Conservation (phyloP, 208 protist species). For the Balamuthia mandrillaris region DNA sequence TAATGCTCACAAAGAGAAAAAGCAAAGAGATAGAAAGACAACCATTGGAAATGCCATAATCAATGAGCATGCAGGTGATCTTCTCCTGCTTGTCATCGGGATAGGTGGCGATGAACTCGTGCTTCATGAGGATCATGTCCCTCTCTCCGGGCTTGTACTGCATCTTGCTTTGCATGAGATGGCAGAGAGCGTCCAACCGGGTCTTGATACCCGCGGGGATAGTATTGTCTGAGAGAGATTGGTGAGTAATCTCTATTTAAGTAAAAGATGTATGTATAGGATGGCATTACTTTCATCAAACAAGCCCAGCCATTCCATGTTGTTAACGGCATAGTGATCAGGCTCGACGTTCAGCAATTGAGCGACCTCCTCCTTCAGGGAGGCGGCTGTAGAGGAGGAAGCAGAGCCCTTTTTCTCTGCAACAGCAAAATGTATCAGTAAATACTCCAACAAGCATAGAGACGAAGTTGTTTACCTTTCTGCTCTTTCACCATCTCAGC, state of each 20-base stretch:
- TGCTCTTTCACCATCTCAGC: slow-evolving; percentile 4
- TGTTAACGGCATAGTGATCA: background rate
- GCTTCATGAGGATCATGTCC: slow-evolving; percentile 40
- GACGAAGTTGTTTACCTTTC: background rate
- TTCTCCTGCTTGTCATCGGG: slow-evolving; percentile 32
- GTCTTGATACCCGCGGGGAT: slow-evolving; percentile 1
- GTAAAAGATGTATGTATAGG: background rate
- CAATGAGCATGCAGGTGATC: slow-evolving; percentile 35
- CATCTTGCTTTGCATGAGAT: slow-evolving; percentile 24
- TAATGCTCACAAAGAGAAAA: no score
- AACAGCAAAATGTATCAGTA: background rate
- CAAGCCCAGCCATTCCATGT: slow-evolving; percentile 17
- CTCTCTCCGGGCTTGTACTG: slow-evolving; percentile 13
- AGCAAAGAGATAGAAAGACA: no score
- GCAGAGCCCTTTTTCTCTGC: slow-evolving; percentile 11
- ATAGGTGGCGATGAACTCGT: slow-evolving; percentile 26
- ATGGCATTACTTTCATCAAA: background rate
- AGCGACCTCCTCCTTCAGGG: slow-evolving; percentile 12
- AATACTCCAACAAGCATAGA: background rate
- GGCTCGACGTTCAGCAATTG: background rate
- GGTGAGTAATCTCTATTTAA: no score
- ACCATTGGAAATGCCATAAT: slow-evolving; percentile 24
- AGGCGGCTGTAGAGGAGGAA: no score
- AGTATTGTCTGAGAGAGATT: background rate
- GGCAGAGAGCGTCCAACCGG: slow-evolving; percentile 19